Percentiles rank a stretch among this genome's conserved stretches.
Conservation (phyloP, 2,329 filamentous ascomycete species). For the Phyllosticta capitalensis region DNA sequence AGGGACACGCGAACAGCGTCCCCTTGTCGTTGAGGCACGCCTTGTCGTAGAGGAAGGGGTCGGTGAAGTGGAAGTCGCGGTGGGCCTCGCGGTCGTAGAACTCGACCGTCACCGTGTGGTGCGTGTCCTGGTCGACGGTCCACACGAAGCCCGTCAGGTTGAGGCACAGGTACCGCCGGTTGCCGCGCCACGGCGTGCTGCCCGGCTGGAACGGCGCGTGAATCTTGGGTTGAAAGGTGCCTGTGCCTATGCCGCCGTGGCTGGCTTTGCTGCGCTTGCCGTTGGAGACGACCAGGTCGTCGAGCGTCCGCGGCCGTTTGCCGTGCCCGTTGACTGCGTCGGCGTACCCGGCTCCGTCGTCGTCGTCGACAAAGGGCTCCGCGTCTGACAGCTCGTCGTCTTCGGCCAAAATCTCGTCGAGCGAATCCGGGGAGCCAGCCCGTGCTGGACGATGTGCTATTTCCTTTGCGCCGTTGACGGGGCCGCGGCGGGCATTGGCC, state of each 20-base stretch:
- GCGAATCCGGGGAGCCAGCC: conserved; percentile 59
- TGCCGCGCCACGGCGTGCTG: conserved; percentile 90
- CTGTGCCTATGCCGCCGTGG: too few species aligned
- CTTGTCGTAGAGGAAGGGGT: conserved; percentile 92
- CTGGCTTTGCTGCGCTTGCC: conserved; percentile 44
- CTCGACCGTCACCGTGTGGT: conserved; percentile 85
- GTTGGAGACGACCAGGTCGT: conserved; percentile 29
- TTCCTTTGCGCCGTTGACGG: conserved; percentile 45
- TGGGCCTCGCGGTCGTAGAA: conserved; percentile 93
- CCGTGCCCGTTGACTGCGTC: conserved; percentile 50
- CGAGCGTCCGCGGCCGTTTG: conserved; percentile 48
- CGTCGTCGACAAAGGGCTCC: conserved; percentile 85
- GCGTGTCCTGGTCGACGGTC: conserved; percentile 90
- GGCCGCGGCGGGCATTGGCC: conserved; percentile 49
- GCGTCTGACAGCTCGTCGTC: conserved; percentile 47
- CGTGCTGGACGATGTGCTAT: conserved; percentile 44
- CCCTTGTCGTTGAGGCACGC: conserved; percentile 82
- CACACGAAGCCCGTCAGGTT: conserved; percentile 93
- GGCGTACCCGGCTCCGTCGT: conserved; percentile 86
- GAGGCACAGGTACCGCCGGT: conserved; percentile 84
- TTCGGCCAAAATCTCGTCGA: conserved; percentile 70
- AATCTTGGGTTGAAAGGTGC: conserved; percentile 51
- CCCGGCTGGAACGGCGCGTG: conserved; percentile 89
- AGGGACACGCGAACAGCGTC: conserved; percentile 72
- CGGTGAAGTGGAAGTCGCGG: conserved; percentile 94